These are phyloP conservation scores for Colletotrichum lentis DNA, from an alignment of 2,329 filamentous ascomycete genomes.

Conservation along the genomic window DNA sequence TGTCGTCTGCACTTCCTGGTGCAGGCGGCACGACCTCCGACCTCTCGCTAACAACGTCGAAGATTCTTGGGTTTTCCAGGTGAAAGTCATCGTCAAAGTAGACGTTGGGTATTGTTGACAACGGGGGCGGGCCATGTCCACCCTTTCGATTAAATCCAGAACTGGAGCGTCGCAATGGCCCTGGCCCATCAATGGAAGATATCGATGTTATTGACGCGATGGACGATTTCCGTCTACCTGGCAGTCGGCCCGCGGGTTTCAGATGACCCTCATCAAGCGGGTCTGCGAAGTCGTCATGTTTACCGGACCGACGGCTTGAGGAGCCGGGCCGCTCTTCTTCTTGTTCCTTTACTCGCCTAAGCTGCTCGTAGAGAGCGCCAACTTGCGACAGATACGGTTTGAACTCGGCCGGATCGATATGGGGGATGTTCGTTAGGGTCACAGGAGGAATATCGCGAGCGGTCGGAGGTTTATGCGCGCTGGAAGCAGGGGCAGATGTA, in stretches of 20 bases:
- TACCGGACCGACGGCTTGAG: conserved; percentile 48
- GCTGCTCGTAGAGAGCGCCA: conserved; percentile 85
- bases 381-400: conserved; percentile 85
- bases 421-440: conserved; percentile 84
- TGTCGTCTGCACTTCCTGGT: conserved; percentile 62
- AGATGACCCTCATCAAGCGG: conserved; percentile 55
- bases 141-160: conserved; percentile 64
- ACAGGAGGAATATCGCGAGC: conserved; percentile 92
- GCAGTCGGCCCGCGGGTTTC: conserved; percentile 54
- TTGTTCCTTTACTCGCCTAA: conserved; percentile 82
- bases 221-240: conserved; percentile 52
- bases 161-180: conserved; percentile 55
- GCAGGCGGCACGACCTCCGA: conserved; percentile 89
- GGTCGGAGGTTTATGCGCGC: conserved; percentile 82
- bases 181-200: conserved; percentile 58
- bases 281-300: conserved; percentile 55
- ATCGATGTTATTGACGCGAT: conserved; percentile 59
- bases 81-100: conserved; percentile 97
- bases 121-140: conserved; percentile 77
- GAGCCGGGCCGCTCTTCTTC: conserved; percentile 63
- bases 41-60: conserved; percentile 94
- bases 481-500: conserved; percentile 72
- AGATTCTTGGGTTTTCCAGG: conserved; percentile 93
- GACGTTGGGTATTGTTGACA: conserved; percentile 90
- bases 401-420: conserved; percentile 82